Base-by-base conservation (phyloP, 768 basidiomycete genomes). In the Tulasnella sp. region DNA sequence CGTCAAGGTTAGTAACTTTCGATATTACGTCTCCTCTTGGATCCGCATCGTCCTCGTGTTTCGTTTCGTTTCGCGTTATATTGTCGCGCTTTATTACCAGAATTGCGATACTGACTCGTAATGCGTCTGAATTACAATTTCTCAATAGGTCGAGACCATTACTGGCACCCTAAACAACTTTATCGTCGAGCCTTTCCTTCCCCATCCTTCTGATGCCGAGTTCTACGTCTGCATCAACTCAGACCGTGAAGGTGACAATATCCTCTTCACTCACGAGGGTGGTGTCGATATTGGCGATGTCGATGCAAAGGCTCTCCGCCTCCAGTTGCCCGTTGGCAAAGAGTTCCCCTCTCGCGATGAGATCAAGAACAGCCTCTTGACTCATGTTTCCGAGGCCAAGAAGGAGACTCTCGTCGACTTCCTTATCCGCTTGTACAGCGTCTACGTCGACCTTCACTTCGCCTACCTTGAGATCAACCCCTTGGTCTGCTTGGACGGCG, bases 401-500 rank as follows among this genome's bases (percentile, higher is more conserved):
- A 95, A 95, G 84, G 93, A 96, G 78, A 93, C 94, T 40, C 91
- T 99, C 78, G 89, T 93, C 81, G 96, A 99, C 86, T 99, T 98
- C 86, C 87, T 99, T 82, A 87, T 92, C 84, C 89, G 96, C 77
- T 90, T 99, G 37, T 99, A 99, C 89, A 91, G 91, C 78, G 95
- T 98, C 81, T 99, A 99, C 83, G 96, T 96, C 80, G 96, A 99
- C 83, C 92, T 99, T 73, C 97, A 99, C 88, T 99, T 98, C 82
- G 95, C 97, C 29, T 99, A 99, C 86, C 94, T 99, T 82, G 97
- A 99, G 85, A 99, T 99, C 85, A 99, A 99, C 88, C 97, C 97
- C 58, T 90, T 99, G 75, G 91, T 99, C 81, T 93, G 94, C 82
- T 90, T 98, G 81, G 96, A 97, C 82, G 90, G 88, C 76, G 90